phyloP scores from a whole-genome alignment of 257 asterid species.

The Lantana camara region DNA sequence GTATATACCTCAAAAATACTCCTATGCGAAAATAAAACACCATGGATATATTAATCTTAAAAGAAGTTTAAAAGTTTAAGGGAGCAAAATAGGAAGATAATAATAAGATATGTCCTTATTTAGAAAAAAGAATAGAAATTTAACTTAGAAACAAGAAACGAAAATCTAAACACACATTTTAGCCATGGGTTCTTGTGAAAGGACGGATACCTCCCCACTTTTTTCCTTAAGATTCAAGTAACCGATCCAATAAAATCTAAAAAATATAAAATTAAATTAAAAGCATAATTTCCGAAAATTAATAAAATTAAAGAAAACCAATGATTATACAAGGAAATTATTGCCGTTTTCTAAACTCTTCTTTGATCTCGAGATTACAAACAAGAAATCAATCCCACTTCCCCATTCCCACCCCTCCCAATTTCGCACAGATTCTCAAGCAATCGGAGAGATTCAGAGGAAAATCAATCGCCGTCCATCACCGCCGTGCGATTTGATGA shows the following conservation, averaged over 20 bases:
- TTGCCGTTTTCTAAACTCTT: not conserved
- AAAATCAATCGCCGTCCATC: slow-evolving; percentile 19
- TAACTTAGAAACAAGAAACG: no score
- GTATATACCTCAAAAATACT: no score
- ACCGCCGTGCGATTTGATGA: slow-evolving; percentile 54
- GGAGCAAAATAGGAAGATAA: no score
- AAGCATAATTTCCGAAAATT: not conserved
- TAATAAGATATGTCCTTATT: no score
- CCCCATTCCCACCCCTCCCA: slow-evolving; percentile 12
- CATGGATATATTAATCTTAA: not conserved
- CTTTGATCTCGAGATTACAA: slow-evolving; percentile 25
- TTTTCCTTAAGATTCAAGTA: slow-evolving; percentile 7
- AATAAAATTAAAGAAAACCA: not conserved
- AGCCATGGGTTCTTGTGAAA: slow-evolving; percentile 5
- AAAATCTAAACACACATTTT: not conserved
- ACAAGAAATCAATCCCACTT: slow-evolving; percentile 22
- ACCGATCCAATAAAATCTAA: slow-evolving; percentile 10
- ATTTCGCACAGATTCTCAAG: slow-evolving; percentile 16
- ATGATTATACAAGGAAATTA: slow-evolving; percentile 9
- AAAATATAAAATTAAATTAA: not conserved
- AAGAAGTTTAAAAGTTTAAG: no score
- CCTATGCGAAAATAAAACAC: not conserved
- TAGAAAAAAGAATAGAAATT: no score
- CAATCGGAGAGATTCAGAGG: slow-evolving; percentile 41
- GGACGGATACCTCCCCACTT: not conserved